A percentile compares a stretch with the other conserved stretches of the same genome.
These are phyloP conservation scores for Copromyces sp. DNA, from an alignment of 495 filamentous ascomycete genomes.

Conservation along the genomic window DNA sequence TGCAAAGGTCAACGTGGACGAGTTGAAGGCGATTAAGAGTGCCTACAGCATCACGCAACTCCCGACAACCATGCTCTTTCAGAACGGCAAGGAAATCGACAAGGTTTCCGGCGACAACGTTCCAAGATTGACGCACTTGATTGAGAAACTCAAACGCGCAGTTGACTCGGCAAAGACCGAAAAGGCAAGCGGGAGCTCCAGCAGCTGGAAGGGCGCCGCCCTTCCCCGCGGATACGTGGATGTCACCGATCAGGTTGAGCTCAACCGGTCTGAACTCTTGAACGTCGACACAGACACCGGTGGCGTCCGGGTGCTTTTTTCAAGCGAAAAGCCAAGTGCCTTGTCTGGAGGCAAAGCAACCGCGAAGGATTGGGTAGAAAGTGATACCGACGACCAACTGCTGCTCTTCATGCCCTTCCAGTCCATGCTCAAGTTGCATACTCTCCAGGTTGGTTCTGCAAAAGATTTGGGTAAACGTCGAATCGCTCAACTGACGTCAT, in stretches of 20 bases:
- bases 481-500: slow-evolving; percentile 8
- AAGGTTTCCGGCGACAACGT: slow-evolving; percentile 68
- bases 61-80: slow-evolving; percentile 90
- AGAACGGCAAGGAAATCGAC: slow-evolving; percentile 51
- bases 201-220: slow-evolving; percentile 59
- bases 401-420: slow-evolving; percentile 91
- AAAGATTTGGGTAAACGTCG: neutral
- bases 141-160: slow-evolving; percentile 64
- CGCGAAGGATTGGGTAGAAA: slow-evolving; percentile 85
- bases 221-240: slow-evolving; percentile 74
- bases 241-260: slow-evolving; percentile 70
- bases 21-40: slow-evolving; percentile 61
- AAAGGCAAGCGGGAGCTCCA: slow-evolving; percentile 30
- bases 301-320: slow-evolving; percentile 60
- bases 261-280: slow-evolving; percentile 72
- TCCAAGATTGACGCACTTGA: slow-evolving; percentile 51
- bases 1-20: slow-evolving; percentile 75
- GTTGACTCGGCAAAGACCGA: slow-evolving; percentile 42
- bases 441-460: slow-evolving; percentile 43
- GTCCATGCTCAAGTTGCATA: slow-evolving; percentile 81
- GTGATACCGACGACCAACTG: slow-evolving; percentile 96
- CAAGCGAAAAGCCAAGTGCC: slow-evolving; percentile 52
- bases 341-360: slow-evolving; percentile 53
- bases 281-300: slow-evolving; percentile 70
- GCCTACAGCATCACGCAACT: slow-evolving; percentile 62